phyloP scores from a whole-genome alignment of 2,329 filamentous ascomycete species.

The Paraconiothyrium brasiliense region DNA sequence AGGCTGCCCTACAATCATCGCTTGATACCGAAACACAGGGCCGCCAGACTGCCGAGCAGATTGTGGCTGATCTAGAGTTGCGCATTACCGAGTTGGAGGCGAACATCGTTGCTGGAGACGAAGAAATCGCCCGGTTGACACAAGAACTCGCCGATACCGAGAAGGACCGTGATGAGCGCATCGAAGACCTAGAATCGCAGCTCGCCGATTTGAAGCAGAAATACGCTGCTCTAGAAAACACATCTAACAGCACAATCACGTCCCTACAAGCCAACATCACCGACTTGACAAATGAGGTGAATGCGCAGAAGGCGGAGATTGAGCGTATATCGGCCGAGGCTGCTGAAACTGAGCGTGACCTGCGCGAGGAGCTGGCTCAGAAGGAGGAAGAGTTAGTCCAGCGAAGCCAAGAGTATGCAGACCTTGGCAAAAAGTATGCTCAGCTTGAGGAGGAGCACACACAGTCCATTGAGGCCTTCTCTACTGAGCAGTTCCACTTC shows the following conservation, averaged over 20 bases:
- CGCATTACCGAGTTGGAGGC: conserved; percentile 48
- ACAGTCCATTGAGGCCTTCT: conserved; percentile 40
- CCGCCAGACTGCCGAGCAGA: conserved; percentile 50
- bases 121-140: conserved; percentile 33
- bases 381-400: conserved; percentile 34
- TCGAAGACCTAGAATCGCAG: conserved; percentile 47
- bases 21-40: conserved; percentile 51
- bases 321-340: conserved; percentile 42
- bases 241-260: conserved; percentile 41
- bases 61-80: conserved; percentile 43
- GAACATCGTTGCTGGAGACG: conserved; percentile 39
- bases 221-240: conserved; percentile 43
- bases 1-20: conserved; percentile 50
- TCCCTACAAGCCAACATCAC: conserved; percentile 50
- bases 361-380: conserved; percentile 39
- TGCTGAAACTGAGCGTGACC: conserved; percentile 33
- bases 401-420: conserved; percentile 34
- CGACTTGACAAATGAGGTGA: conserved; percentile 52
- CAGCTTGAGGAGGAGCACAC: conserved; percentile 38
- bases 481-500: conserved; percentile 40
- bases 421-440: conserved; percentile 38
- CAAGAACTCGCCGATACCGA: conserved; percentile 45
- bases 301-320: conserved; percentile 51
- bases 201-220: conserved; percentile 45
- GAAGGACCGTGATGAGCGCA: conserved; percentile 41